Evolutionary conservation across 2,329 filamentous ascomycete genomes (phyloP).

Genomic region (Akanthomyces lecanii): DNA sequence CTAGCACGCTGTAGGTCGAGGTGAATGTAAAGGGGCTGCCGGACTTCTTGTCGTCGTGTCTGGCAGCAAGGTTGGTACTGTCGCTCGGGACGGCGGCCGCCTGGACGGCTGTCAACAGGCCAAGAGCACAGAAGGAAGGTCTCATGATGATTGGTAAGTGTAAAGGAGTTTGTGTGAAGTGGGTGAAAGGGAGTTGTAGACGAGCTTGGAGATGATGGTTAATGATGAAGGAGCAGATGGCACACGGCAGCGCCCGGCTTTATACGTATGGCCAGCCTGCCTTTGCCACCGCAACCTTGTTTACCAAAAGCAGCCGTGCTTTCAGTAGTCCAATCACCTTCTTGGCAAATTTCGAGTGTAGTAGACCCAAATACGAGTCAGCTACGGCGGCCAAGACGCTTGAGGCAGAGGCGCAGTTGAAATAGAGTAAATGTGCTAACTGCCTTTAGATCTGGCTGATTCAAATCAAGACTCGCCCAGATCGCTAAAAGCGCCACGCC

Average conservation of each 20-base stretch:
- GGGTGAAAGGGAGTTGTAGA: background rate
- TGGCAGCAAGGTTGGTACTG: background rate
- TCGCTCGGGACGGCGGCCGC: background rate
- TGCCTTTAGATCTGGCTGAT: background rate
- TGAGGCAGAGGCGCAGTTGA: background rate
- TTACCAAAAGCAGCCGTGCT: background rate
- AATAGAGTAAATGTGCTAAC: background rate
- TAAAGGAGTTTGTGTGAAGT: background rate
- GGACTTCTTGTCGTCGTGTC: background rate
- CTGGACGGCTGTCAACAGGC: background rate
- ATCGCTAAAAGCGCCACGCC: constrained; percentile 1
- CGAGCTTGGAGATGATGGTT: background rate
- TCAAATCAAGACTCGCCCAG: background rate
- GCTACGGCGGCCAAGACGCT: background rate
- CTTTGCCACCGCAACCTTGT: background rate
- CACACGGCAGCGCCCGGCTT: background rate
- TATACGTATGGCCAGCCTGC: background rate
- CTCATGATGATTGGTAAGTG: background rate
- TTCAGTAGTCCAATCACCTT: background rate
- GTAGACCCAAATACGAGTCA: background rate
- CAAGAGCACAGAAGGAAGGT: background rate
- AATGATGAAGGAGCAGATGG: no score
- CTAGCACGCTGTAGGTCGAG: constrained; percentile 43
- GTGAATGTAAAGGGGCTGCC: constrained; percentile 39
- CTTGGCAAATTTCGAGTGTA: background rate